These are phyloP conservation scores for Candida takata DNA, from an alignment of 805 yeast species.

Conservation along the genomic window DNA sequence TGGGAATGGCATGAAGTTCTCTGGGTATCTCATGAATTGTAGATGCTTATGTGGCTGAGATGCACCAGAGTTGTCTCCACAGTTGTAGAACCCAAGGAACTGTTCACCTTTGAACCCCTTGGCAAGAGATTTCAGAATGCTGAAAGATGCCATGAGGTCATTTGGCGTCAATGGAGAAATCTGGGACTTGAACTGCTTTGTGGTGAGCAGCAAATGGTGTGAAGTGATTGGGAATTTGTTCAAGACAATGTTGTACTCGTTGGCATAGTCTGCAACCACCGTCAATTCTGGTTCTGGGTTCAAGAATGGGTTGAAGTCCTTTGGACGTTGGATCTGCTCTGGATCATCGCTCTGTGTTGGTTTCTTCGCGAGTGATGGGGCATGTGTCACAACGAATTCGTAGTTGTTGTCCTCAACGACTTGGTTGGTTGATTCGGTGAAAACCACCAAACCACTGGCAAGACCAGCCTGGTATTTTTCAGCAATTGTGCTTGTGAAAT, in stretches of 20 bases:
- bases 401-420: conserved; percentile 25
- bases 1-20: conserved; percentile 50
- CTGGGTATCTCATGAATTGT: conserved; percentile 74
- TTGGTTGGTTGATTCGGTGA: conserved; percentile 39
- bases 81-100: conserved; percentile 81
- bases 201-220: conserved; percentile 71
- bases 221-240: conserved; percentile 85
- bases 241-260: conserved; percentile 55
- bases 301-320: conserved; percentile 62
- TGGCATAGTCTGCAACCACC: conserved; percentile 45
- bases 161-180: conserved; percentile 58
- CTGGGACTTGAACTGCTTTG: conserved; percentile 69
- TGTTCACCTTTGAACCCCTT: conserved; percentile 30
- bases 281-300: conserved; percentile 74
- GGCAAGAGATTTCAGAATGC: conserved; percentile 46
- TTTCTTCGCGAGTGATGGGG: conserved; percentile 28
- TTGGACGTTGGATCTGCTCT: conserved; percentile 26
- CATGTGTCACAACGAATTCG: conserved; percentile 27
- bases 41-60: conserved; percentile 91
- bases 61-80: conserved; percentile 89
- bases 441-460: conserved; percentile 37
- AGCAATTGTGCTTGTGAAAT: conserved; percentile 30
- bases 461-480: conserved; percentile 44
- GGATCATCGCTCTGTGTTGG: conserved; percentile 32
- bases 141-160: conserved; percentile 59